Evolutionary conservation across 352 stramenopile species (phyloP).

Genomic region (Phytopythium boreale): DNA sequence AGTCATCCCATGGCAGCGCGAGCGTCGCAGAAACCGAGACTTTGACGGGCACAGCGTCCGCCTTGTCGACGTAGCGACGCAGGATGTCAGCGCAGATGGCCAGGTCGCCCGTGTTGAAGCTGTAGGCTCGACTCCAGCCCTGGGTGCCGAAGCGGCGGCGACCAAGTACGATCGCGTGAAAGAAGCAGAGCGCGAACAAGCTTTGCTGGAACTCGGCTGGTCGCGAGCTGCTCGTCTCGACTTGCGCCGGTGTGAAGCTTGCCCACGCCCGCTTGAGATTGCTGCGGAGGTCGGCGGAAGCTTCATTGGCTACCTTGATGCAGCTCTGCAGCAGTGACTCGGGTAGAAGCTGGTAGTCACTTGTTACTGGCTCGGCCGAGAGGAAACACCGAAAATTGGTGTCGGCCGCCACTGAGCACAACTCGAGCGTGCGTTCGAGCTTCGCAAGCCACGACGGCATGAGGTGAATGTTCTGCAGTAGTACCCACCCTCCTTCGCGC

Average conservation of each 20-base stretch:
- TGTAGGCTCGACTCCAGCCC: conserved; percentile 92
- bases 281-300: conserved; percentile 76
- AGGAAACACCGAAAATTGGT: conserved; percentile 94
- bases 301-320: conserved; percentile 87
- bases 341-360: conserved; percentile 41
- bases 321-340: conserved; percentile 82
- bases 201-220: conserved; percentile 90
- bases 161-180: conserved; percentile 91
- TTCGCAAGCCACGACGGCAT: conserved; percentile 89
- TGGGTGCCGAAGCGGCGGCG: conserved; percentile 88
- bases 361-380: conserved; percentile 67
- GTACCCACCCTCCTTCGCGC: conserved; percentile 82
- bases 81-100: conserved; percentile 89
- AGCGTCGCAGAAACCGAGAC: background rate
- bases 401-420: conserved; percentile 83
- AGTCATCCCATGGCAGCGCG: conserved; percentile 70
- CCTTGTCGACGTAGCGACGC: conserved; percentile 58
- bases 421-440: conserved; percentile 75
- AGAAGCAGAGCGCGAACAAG: conserved; percentile 94
- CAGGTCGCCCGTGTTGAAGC: conserved; percentile 94
- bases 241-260: conserved; percentile 74
- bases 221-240: conserved; percentile 56
- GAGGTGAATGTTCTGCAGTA: conserved; percentile 91
- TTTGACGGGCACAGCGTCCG: conserved; percentile 1
- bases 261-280: conserved; percentile 81